A percentile compares a stretch with the other conserved stretches of the same genome.
Conservation (phyloP, 139 green algal species). For the Chlamydomonas sp. region DNA sequence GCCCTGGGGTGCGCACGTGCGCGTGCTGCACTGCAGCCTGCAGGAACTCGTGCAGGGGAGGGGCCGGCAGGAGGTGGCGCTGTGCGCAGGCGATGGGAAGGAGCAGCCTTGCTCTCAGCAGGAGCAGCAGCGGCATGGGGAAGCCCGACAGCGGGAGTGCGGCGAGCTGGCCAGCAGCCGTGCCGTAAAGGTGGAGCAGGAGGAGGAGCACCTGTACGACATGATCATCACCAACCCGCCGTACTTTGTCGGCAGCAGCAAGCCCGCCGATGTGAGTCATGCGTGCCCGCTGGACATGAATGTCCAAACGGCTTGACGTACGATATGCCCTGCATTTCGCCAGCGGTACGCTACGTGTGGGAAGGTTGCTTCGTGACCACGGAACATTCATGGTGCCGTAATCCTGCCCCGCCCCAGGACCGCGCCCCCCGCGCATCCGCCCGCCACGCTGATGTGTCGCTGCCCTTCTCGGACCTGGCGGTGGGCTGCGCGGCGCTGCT, state of each 20-base stretch:
- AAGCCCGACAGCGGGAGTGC: background rate
- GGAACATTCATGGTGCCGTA: no score
- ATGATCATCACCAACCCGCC: constrained; percentile 66
- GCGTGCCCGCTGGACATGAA: no score
- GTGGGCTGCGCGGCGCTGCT: constrained; percentile 44
- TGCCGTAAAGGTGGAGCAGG: background rate
- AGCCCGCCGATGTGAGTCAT: constrained; percentile 21
- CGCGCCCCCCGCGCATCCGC: constrained; percentile 32
- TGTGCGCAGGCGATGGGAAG: no score
- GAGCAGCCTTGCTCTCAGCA: background rate
- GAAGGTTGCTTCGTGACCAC: no score
- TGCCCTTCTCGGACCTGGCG: constrained; percentile 51
- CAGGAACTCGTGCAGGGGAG: constrained; percentile 42
- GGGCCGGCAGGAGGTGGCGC: background rate
- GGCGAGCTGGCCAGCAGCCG: background rate
- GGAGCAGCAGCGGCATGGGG: constrained; percentile 3
- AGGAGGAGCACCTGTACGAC: constrained; percentile 35
- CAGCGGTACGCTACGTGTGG: no score
- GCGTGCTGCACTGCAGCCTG: constrained; percentile 39
- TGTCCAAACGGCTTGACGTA: no score
- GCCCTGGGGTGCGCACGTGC: constrained; percentile 38
- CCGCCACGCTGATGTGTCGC: constrained; percentile 52
- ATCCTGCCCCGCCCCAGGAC: background rate
- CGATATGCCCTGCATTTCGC: background rate
- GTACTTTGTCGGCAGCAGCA: constrained; percentile 55